A percentile compares a stretch with the other conserved stretches of the same genome.
These are phyloP conservation scores for Malus hybrid DNA, from an alignment of 331 rosid species.

Conservation along the genomic window DNA sequence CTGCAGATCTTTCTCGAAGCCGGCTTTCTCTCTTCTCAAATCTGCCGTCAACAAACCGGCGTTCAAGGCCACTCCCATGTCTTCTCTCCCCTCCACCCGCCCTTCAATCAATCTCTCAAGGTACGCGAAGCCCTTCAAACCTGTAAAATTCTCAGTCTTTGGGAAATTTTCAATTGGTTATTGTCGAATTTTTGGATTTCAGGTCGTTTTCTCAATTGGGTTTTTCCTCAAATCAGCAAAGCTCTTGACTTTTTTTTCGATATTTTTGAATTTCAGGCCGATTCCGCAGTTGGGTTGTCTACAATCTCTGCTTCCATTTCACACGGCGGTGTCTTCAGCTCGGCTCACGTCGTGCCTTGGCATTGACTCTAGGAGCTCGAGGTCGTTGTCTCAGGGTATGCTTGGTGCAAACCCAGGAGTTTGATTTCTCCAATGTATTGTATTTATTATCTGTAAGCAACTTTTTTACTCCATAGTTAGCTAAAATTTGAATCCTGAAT, in stretches of 20 bases:
- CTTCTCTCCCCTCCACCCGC: conserved; percentile 35
- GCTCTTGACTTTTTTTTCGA: not conserved
- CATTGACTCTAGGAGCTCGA: conserved; percentile 62
- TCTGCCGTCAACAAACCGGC: conserved; percentile 42
- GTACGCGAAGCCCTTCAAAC: conserved; percentile 18
- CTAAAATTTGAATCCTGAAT: not conserved
- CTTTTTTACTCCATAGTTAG: conserved; percentile 21
- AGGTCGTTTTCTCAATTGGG: not conserved
- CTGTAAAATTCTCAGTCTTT: not conserved
- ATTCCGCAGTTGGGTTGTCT: conserved; percentile 50
- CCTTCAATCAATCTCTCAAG: conserved; percentile 38
- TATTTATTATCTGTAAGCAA: conserved; percentile 64
- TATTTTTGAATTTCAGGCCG: conserved; percentile 30
- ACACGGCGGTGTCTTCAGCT: conserved; percentile 85
- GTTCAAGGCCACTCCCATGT: conserved; percentile 22
- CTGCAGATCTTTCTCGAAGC: conserved; percentile 62
- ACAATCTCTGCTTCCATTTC: conserved; percentile 78
- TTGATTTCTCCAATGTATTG: conserved; percentile 66
- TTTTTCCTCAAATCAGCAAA: not conserved
- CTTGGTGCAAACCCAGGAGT: conserved; percentile 98
- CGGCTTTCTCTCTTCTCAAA: conserved; percentile 48
- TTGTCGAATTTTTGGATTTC: not conserved
- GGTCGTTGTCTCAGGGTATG: conserved; percentile 98
- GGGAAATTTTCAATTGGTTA: not conserved
- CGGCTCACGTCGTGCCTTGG: conserved; percentile 90